Evolutionary conservation across 1,284 basidiomycete genomes (phyloP).

Genomic region (Austroboletus olivaceoglutinosus): DNA sequence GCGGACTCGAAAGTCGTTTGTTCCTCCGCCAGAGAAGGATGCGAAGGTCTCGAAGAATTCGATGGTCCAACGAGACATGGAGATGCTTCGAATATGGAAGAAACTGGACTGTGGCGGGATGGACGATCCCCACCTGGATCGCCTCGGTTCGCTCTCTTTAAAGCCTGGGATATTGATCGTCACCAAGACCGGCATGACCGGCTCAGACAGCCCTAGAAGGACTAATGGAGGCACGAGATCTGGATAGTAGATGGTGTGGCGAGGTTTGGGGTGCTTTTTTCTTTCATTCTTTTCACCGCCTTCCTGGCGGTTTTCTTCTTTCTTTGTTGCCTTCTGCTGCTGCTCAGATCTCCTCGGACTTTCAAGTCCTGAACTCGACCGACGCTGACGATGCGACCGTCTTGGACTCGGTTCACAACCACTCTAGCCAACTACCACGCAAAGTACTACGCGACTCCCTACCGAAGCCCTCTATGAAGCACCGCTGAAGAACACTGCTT

Average conservation of each 20-base stretch:
- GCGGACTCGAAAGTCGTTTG: neutral
- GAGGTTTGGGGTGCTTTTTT: neutral
- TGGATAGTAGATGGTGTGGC: neutral
- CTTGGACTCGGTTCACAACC: too few relatives aligned
- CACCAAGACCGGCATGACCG: too few relatives aligned
- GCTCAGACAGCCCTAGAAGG: too few relatives aligned
- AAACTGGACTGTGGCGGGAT: neutral
- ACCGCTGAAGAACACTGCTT: too few relatives aligned
- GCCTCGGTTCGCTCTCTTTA: too few relatives aligned
- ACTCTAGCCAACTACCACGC: neutral
- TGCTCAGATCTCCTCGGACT: neutral
- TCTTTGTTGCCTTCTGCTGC: neutral
- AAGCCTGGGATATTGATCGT: too few relatives aligned
- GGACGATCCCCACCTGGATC: neutral
- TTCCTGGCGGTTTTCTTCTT: neutral
- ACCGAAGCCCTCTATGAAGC: neutral
- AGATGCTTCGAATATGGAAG: neutral
- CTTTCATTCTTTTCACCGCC: neutral
- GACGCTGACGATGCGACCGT: neutral
- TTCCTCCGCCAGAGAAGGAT: neutral
- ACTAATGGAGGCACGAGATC: neutral
- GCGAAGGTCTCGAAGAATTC: neutral
- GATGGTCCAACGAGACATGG: neutral
- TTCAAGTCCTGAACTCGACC: neutral
- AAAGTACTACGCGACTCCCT: neutral